A percentile compares a stretch with the other conserved stretches of the same genome.
These are phyloP conservation scores for Chlorella vulgaris DNA, from an alignment of 139 green algal species.

Conservation along the genomic window DNA sequence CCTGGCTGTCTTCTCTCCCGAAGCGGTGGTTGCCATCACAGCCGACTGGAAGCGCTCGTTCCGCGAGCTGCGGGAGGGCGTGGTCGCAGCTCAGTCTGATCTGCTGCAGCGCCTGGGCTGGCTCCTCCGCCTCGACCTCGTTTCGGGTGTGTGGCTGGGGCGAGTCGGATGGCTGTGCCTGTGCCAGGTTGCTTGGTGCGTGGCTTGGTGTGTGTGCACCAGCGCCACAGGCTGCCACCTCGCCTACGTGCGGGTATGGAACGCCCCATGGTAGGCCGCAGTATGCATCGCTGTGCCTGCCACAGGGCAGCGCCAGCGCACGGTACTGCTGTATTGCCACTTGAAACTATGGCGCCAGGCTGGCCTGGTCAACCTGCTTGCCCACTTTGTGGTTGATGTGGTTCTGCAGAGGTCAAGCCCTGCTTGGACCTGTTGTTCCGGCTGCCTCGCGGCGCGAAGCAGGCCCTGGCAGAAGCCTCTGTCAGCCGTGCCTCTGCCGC, in stretches of 20 bases:
- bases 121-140: conserved; percentile 13
- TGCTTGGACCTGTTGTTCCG: conserved; percentile 16
- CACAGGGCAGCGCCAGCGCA: not conserved
- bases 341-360: not conserved
- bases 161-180: no score
- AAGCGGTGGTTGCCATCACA: conserved; percentile 22
- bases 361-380: not conserved
- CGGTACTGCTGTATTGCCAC: not conserved
- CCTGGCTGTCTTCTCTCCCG: not conserved
- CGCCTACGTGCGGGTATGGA: not conserved
- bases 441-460: not conserved
- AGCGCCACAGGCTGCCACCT: not conserved
- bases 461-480: not conserved
- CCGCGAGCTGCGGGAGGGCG: not conserved
- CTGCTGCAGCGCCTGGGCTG: conserved; percentile 22
- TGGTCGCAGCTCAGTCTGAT: not conserved
- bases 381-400: not conserved
- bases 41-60: conserved; percentile 11
- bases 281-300: not conserved
- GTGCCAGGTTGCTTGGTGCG: not conserved
- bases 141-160: not conserved
- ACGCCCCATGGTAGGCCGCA: not conserved
- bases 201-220: not conserved
- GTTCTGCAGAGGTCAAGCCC: conserved; percentile 3
- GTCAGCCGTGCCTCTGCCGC: no score